Evolutionary conservation across 352 stramenopile genomes (phyloP).

Genomic region (Phytophthora sojae): DNA sequence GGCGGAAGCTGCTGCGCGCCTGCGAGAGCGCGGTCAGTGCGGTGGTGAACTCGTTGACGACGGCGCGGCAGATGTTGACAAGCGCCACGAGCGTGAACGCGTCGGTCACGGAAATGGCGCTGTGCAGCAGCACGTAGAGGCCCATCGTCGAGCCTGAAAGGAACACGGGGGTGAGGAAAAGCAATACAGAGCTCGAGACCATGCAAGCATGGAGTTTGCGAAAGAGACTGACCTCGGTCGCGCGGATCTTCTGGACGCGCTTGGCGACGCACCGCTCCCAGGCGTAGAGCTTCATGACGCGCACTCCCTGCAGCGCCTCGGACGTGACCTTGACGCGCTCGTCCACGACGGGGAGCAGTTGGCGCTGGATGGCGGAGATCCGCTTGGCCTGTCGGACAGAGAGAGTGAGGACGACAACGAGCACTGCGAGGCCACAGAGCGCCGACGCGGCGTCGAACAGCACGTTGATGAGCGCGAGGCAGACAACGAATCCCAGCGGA

Average conservation of each 20-base stretch:
- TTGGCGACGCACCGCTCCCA: slow-evolving; percentile 62
- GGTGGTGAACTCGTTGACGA: slow-evolving; percentile 37
- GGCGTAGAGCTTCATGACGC: slow-evolving; percentile 90
- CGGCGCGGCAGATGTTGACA: slow-evolving; percentile 41
- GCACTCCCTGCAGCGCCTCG: slow-evolving; percentile 90
- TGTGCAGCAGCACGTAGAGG: slow-evolving; percentile 45
- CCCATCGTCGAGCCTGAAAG: slow-evolving; percentile 45
- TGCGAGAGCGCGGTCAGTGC: slow-evolving; percentile 37
- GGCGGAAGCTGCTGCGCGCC: slow-evolving; percentile 27
- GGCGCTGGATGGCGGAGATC: slow-evolving; percentile 27
- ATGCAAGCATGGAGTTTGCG: slow-evolving; percentile 59
- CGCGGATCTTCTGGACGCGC: slow-evolving; percentile 50
- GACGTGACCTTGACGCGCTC: slow-evolving; percentile 92
- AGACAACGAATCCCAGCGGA: too few species aligned
- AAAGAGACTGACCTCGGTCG: slow-evolving; percentile 7
- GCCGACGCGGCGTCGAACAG: too few species aligned
- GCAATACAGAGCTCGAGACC: slow-evolving; percentile 59
- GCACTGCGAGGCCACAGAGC: too few species aligned
- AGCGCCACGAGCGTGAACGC: slow-evolving; percentile 48
- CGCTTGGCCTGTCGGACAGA: too few species aligned
- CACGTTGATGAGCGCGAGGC: too few species aligned
- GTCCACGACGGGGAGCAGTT: slow-evolving; percentile 47
- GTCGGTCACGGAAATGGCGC: slow-evolving; percentile 50
- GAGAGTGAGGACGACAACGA: too few species aligned
- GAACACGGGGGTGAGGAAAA: slow-evolving; percentile 54